These are phyloP conservation scores for Mangifera indica DNA, from an alignment of 345 rosid genomes.

Conservation along the genomic window DNA sequence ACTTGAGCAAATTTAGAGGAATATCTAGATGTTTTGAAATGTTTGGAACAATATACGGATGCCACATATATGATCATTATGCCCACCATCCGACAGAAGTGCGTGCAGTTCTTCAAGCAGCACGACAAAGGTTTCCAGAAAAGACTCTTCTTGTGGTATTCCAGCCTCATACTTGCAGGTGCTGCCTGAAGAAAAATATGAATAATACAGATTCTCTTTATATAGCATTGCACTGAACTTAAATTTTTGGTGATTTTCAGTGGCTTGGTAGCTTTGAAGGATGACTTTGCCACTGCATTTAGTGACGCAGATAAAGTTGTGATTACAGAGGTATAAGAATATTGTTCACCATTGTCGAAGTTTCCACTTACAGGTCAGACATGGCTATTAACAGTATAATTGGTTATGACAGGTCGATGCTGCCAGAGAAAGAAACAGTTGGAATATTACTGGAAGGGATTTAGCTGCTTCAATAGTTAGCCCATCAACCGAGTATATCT, in stretches of 20 bases:
- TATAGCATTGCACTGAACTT: not conserved
- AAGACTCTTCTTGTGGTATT: slow-evolving; percentile 26
- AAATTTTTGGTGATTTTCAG: slow-evolving; percentile 21
- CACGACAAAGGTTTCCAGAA: slow-evolving; percentile 27
- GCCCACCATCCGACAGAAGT: slow-evolving; percentile 47
- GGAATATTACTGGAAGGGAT: slow-evolving; percentile 38
- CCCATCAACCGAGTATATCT: slow-evolving; percentile 28
- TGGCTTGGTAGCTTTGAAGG: slow-evolving; percentile 27
- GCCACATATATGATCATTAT: slow-evolving; percentile 31
- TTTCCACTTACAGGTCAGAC: not conserved
- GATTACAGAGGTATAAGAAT: slow-evolving; percentile 26
- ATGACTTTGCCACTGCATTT: slow-evolving; percentile 25
- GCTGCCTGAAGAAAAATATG: not conserved
- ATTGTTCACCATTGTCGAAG: not conserved
- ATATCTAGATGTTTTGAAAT: slow-evolving; percentile 32
- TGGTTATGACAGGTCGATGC: slow-evolving; percentile 31
- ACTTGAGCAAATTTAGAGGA: slow-evolving; percentile 28
- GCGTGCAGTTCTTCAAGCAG: slow-evolving; percentile 35
- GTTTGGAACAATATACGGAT: slow-evolving; percentile 30
- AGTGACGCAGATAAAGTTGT: slow-evolving; percentile 28
- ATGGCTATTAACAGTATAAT: slow-evolving; percentile 3
- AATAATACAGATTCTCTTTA: not conserved
- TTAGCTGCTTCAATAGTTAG: slow-evolving; percentile 29
- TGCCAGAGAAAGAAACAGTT: slow-evolving; percentile 25
- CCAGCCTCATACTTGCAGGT: slow-evolving; percentile 40